Base-by-base conservation (phyloP, 495 filamentous ascomycete genomes). In the Daldinia caldariorum region DNA sequence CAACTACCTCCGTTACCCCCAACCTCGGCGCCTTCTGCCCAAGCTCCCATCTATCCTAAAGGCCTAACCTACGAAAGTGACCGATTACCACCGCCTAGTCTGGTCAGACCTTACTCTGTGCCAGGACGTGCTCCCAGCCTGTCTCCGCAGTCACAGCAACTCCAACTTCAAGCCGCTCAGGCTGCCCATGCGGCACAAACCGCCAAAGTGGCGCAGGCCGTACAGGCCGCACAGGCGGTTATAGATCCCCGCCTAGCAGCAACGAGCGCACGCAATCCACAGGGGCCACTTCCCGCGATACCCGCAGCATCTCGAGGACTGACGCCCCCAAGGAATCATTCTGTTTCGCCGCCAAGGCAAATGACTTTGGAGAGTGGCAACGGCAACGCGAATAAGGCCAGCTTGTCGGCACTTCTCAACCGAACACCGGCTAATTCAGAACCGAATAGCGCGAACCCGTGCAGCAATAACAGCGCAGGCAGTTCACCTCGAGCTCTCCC, bases 131-230 rank as follows among this genome's bases (percentile, higher is more conserved):
- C 63, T 55, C 29, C 58, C 29, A 72, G 71, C 49, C 39, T 58
- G 37, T 81, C 81, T 0, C 81, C 82, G 1, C 76, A 77, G n/a
- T 75, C 79, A 2, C 79, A 80, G 12, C 77, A 81, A 0, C 71
- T 83, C 13, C 77, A 76, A 51, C 58, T 66, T 5, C 66, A 71
- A 22, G 66, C 67, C n/a, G 63, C 72, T 1, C 72, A 77, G 43
- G 69, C 69, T 26, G 73, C 67, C 7, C 66, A 74, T 35, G 71
- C 69, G 14, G 72, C 58, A 14, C 69, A 76, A 50, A 73, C 76
- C 0, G 68, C 77, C 2, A 72, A 79, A 37, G 65, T 55, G 3
- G 67, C 51, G 14, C 68, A 76, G 32, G 74, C 77, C 0, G 69
- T 76, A 4, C 72, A 79, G 37, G 74, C 77, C 0, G 69, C 75